These are phyloP conservation scores for Cubamyces sp. DNA, from an alignment of 768 basidiomycete species.

Conservation along the genomic window DNA sequence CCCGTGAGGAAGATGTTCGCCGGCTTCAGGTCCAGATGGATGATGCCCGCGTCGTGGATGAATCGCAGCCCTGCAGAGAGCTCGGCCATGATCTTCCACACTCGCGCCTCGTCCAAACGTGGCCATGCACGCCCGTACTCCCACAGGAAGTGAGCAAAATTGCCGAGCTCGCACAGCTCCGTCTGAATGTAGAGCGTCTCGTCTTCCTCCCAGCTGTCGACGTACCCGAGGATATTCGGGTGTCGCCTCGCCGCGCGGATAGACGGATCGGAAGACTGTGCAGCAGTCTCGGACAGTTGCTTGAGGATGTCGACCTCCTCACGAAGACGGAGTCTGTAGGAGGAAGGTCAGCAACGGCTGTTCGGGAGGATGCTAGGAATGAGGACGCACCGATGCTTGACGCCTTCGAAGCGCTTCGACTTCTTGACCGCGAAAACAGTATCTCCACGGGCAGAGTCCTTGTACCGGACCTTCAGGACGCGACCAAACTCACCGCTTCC, in stretches of 20 bases:
- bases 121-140: conserved; percentile 88
- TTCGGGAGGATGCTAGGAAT: conserved; percentile 5
- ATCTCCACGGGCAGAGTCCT: conserved; percentile 39
- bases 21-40: conserved; percentile 97
- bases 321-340: conserved; percentile 74
- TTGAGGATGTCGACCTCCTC: conserved; percentile 95
- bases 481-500: conserved; percentile 94
- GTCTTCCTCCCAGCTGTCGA: conserved; percentile 96
- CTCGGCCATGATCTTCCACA: conserved; percentile 96
- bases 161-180: conserved; percentile 92
- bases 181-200: conserved; percentile 90
- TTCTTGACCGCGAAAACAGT: conserved; percentile 88
- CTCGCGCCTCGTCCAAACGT: conserved; percentile 84
- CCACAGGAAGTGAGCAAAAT: conserved; percentile 88
- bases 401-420: conserved; percentile 90
- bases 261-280: conserved; percentile 33
- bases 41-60: conserved; percentile 85
- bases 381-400: conserved; percentile 77
- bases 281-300: conserved; percentile 56
- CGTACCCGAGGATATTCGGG: conserved; percentile 84
- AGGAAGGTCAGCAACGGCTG: conserved; percentile 3
- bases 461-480: conserved; percentile 81
- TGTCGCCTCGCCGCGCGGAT: conserved; percentile 44
- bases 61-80: conserved; percentile 87
- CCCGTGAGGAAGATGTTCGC: conserved; percentile 93